Base-by-base conservation (phyloP, 2,329 filamentous ascomycete species). In the Trichoderma hamatum region DNA sequence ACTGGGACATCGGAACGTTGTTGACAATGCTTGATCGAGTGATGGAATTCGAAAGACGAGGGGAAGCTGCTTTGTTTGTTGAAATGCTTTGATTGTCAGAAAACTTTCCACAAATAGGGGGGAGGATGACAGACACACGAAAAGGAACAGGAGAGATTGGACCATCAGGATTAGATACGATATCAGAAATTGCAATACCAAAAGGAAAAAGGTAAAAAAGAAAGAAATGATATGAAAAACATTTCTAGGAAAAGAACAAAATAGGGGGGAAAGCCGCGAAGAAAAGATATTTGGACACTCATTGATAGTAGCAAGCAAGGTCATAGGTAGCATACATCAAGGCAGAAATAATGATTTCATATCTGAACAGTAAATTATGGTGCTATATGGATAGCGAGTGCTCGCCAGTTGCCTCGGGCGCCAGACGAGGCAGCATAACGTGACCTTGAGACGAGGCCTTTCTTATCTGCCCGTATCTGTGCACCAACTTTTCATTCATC, bases 161-260 rank as follows among this genome's bases (percentile, higher is more conserved):
- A 52, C 3, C 13, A 28, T 26, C 13, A 3, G 19, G 3, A 54
- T 7, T 30, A 3, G 7, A 19, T 28, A 28, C 0, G 24, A 24
- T 52, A 30, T 9, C 14, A 26, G 16, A 24, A 19, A 28, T 28
- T 54, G 13, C 16, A 54, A 54, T 6, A 10, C 3, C 9, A 3
- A 43, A n/a, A 43, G 21, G 21, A 49, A 24, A 43, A 43, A 24
- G 19, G 7, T 1, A 0, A 10, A 10, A 2, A 2, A 19, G 3
- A 49, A 21, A 24, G 10, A 49, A 13, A 5, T 2, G 3, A 5
- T 2, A 2, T 19, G 3, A 7, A 49, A 49, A 5, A n/a, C n/a
- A n/a, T n/a, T n/a, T n/a, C n/a, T n/a, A n/a, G n/a, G n/a, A n/a
- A 2, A 21, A 4, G 9, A 11, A 10, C 0, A 1, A 21, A 49